Percentiles rank a stretch among this genome's conserved stretches.
phyloP scores from a whole-genome alignment of 2,329 filamentous ascomycete genomes.

The Pseudogymnoascus verrucosus region DNA sequence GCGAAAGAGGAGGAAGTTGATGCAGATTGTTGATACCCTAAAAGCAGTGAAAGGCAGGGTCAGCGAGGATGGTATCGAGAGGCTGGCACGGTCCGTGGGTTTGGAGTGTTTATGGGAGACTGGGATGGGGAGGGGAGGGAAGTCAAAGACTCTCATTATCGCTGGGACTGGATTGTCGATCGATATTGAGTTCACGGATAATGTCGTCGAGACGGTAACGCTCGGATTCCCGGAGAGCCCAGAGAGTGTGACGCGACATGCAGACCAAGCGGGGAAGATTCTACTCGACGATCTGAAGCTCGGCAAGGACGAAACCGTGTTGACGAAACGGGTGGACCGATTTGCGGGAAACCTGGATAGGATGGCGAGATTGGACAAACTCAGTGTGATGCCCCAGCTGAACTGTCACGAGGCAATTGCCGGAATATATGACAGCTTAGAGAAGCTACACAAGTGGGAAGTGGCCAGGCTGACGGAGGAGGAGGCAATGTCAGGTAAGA shows the following conservation, averaged over 20 bases:
- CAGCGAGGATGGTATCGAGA: slow-evolving; percentile 66
- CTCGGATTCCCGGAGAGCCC: slow-evolving; percentile 55
- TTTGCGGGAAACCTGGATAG: slow-evolving; percentile 67
- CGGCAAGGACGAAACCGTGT: slow-evolving; percentile 47
- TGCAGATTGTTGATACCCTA: slow-evolving; percentile 25
- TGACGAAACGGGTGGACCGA: slow-evolving; percentile 61
- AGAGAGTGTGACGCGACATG: slow-evolving; percentile 50
- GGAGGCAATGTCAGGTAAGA: slow-evolving; percentile 35
- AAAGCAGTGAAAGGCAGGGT: slow-evolving; percentile 50
- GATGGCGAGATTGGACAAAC: slow-evolving; percentile 60
- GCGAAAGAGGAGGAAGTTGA: slow-evolving; percentile 35
- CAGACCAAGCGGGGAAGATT: slow-evolving; percentile 55
- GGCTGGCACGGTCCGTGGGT: slow-evolving; percentile 59
- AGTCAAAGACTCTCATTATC: slow-evolving; percentile 50
- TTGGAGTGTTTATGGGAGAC: slow-evolving; percentile 56
- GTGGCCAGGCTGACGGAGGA: slow-evolving; percentile 48
- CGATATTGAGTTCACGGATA: slow-evolving; percentile 53
- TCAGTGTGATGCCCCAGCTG: slow-evolving; percentile 59
- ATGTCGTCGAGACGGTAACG: slow-evolving; percentile 54
- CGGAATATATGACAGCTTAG: slow-evolving; percentile 63
- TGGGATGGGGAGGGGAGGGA: slow-evolving; percentile 37
- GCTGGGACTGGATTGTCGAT: slow-evolving; percentile 53
- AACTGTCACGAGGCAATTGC: slow-evolving; percentile 72
- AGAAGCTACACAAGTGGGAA: slow-evolving; percentile 65
- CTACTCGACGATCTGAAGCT: slow-evolving; percentile 58